Evolutionary conservation across 768 basidiomycete species (phyloP).

Genomic region (Tylopilus subfusipes): DNA sequence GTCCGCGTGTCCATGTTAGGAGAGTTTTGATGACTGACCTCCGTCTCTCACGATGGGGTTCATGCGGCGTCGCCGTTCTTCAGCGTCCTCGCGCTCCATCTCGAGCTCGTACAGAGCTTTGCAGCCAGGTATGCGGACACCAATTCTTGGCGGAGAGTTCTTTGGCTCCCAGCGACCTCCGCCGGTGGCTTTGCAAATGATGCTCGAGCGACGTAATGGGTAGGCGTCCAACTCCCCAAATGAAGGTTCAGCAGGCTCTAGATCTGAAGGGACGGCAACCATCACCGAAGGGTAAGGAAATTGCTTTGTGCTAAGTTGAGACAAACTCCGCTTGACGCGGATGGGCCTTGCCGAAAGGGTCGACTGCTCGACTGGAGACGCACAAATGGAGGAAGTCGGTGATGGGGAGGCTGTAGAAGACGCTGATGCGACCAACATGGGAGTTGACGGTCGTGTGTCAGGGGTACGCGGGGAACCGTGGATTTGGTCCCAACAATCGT

Average conservation of each 20-base stretch:
- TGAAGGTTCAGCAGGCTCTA: conserved; percentile 40
- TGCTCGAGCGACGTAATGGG: conserved; percentile 61
- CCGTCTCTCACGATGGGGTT: conserved; percentile 70
- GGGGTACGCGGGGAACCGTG: conserved; percentile 52
- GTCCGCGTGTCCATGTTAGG: background rate
- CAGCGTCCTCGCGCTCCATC: conserved; percentile 63
- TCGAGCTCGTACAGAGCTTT: conserved; percentile 68
- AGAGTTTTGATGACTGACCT: conserved; percentile 26
- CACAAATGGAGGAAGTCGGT: conserved; percentile 34
- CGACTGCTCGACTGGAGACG: conserved; percentile 30
- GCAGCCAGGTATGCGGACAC: conserved; percentile 60
- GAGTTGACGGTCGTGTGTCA: conserved; percentile 33
- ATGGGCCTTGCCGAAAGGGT: conserved; percentile 16
- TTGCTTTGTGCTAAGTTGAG: conserved; percentile 27
- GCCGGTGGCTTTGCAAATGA: conserved; percentile 74
- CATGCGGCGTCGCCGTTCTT: conserved; percentile 42
- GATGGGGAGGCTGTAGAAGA: conserved; percentile 32
- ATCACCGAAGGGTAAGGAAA: conserved; percentile 26
- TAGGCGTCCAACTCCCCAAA: conserved; percentile 73
- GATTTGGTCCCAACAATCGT: conserved; percentile 74
- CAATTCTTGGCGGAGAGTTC: conserved; percentile 36
- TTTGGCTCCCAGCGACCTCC: conserved; percentile 81
- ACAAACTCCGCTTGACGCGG: conserved; percentile 26
- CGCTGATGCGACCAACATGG: conserved; percentile 36
- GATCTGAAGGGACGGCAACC: conserved; percentile 20